Percentiles rank a stretch among this genome's conserved stretches.
These are phyloP conservation scores for Teunomyces lycoperdinae DNA, from an alignment of 805 yeast species.

Conservation along the genomic window DNA sequence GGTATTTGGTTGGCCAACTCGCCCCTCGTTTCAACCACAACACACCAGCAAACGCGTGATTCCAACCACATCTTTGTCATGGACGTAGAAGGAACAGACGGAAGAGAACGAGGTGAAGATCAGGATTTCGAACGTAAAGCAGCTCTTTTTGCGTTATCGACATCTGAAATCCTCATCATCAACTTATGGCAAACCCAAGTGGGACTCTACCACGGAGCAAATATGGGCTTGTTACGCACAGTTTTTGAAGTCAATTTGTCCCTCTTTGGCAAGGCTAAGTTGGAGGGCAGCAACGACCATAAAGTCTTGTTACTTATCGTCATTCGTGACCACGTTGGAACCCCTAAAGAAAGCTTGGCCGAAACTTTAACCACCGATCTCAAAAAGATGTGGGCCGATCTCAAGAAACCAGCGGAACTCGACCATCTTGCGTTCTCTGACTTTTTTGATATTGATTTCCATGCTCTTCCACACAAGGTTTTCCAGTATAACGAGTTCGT, in stretches of 20 bases:
- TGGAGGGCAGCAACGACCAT: conserved; percentile 49
- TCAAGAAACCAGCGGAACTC: conserved; percentile 70
- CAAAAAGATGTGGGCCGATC: conserved; percentile 69
- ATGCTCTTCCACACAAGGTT: conserved; percentile 80
- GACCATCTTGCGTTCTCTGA: conserved; percentile 57
- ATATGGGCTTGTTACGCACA: conserved; percentile 91
- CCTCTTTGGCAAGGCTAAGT: conserved; percentile 63
- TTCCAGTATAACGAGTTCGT: conserved; percentile 72
- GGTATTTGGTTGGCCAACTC: conserved; percentile 46
- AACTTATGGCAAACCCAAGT: conserved; percentile 98
- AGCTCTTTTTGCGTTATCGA: conserved; percentile 89
- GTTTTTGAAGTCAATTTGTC: conserved; percentile 94
- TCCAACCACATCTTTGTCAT: conserved; percentile 61
- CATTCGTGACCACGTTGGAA: conserved; percentile 89
- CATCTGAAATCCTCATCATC: conserved; percentile 84
- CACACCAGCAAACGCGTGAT: conserved; percentile 7
- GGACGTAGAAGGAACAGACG: conserved; percentile 99
- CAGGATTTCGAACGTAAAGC: conserved; percentile 97
- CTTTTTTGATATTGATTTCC: conserved; percentile 82
- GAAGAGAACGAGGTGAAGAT: conserved; percentile 96
- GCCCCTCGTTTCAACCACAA: conserved; percentile 30
- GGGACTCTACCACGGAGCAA: conserved; percentile 96
- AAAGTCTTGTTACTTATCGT: conserved; percentile 79
- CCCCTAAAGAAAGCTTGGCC: conserved; percentile 73
- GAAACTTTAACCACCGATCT: conserved; percentile 70